Evolutionary conservation across 2,329 filamentous ascomycete species (phyloP), one percentile per base, ranked within the genome.

Genomic region (Aspergillus eucalypticola): DNA sequence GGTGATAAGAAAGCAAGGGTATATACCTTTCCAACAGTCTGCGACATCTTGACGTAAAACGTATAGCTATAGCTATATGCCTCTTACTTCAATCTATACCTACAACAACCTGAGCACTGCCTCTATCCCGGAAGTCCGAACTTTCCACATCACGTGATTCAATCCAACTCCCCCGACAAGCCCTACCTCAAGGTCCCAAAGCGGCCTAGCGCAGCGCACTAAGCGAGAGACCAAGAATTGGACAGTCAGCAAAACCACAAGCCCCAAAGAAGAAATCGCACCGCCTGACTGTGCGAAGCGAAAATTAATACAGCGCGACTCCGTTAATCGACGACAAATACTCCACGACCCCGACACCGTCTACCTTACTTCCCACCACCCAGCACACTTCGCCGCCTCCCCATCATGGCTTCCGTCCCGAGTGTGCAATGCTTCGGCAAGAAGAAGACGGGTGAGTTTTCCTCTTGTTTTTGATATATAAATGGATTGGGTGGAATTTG

Each of bases 381-480:
- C 63, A 60, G 64, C 66, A 75, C 74, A 73, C 73, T 72, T 72
- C 68, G 69, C 71, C 72, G 70, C 73, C 73, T 69, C 64, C 66
- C 70, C 84, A 90, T 78, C 82, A 91, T 92, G 88, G 89, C 90
- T 82, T 84, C 88, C 76, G 84, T 86, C 75, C 89, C 90, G 84
- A 90, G 87, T 82, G 90, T 92, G 77, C 92, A 96, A 88, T 96
- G 92, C 90, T 97, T 98, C 90, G 93, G 93, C 89, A 97, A 97
- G 90, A 93, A 93, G 88, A 92, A 91, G 87, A 92, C 88, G 79
- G 81, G 81, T 83, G 75, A 68, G 78, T 69, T 63, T 56, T 57
- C 13, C 21, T 56, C 58, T 54, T 56, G 61, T 58, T 49, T 55
- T 41, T 21, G 25, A 27, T 39, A 27, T 48, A 21, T 27, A 17